Evolutionary conservation across 1,139 yeast species (phyloP), one percentile per base, ranked within the genome.

Genomic region (Yamadazyma siamensis): DNA sequence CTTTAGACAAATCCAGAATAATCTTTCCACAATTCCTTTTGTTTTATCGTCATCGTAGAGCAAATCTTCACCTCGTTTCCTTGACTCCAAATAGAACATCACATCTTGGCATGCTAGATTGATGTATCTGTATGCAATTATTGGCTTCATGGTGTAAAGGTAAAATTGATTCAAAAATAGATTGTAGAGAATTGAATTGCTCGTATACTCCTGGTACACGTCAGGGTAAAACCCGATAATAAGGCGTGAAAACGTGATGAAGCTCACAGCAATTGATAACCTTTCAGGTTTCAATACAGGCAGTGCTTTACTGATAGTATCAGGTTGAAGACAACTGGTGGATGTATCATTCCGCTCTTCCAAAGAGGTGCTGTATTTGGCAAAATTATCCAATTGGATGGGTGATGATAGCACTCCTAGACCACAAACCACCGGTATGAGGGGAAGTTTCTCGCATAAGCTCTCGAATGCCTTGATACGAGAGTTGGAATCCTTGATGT

Each of bases 1-100:
- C 42, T 68, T 69, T 25, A 65, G 47, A 37, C 75, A 67, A 8
- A 61, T 57, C 70, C 75, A 69, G 41, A 64, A 71, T 3, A 67
- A 50, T 21, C 74, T 46, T 33, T 65, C 71, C n/a, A 61, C 47
- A 0, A 53, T 27, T 23, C 51, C 49, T 28, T 47, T 49, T 25
- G 48, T 40, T 3, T 29, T 28, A 8, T 22, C 37, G 22, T 23
- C 27, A 16, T 36, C 31, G 29, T 30, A 40, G 6, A 33, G 21
- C 1, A 41, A 26, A 17, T 30, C 8, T 27, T 36, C 22, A 10
- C 27, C 28, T 24, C 39, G 41, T 15, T 36, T 28, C 21, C 38
- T 42, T 35, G 29, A 47, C 28, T 47, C 55, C 21, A 63, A 41
- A 32, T 46, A 56, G 39, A 50, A 62, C 59, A 59, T 58, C 47